Evolutionary conservation across 2,329 filamentous ascomycete species (phyloP).

Genomic region (Phaeosphaeria sp.): DNA sequence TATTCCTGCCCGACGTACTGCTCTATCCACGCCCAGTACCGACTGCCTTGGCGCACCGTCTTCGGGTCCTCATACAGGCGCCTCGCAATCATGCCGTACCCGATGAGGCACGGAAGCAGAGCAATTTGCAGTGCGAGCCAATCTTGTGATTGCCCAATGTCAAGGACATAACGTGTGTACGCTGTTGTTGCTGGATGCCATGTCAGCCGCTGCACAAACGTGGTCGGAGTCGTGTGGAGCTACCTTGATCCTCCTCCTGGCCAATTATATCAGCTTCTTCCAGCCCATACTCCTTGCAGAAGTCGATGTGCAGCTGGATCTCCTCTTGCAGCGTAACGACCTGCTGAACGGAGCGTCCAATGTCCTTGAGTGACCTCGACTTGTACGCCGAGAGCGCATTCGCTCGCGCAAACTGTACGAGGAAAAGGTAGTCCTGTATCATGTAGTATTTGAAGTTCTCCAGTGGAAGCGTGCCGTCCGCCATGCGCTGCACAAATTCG

Average conservation of each 20-base stretch:
- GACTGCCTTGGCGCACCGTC: conserved; percentile 69
- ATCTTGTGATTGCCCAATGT: conserved; percentile 85
- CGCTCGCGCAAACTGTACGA: conserved; percentile 85
- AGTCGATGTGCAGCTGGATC: conserved; percentile 79
- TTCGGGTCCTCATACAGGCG: conserved; percentile 69
- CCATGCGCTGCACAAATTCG: conserved; percentile 79
- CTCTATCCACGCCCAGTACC: conserved; percentile 89
- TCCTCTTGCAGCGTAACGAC: conserved; percentile 80
- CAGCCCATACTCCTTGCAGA: conserved; percentile 83
- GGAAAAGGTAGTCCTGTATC: conserved; percentile 89
- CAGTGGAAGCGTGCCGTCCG: conserved; percentile 74
- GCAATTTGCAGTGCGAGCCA: conserved; percentile 86
- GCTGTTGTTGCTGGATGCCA: conserved; percentile 71
- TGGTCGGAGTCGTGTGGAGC: neutral
- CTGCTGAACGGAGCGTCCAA: conserved; percentile 71
- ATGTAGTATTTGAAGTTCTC: conserved; percentile 88
- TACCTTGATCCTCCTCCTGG: conserved; percentile 77
- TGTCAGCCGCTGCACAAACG: neutral
- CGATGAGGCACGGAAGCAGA: conserved; percentile 86
- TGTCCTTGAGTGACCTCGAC: conserved; percentile 73
- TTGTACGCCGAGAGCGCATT: conserved; percentile 89
- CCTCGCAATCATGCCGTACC: conserved; percentile 80
- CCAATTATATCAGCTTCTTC: conserved; percentile 73
- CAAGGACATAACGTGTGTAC: conserved; percentile 83
- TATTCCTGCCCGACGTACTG: conserved; percentile 88